phyloP scores from a whole-genome alignment of 768 basidiomycete species.

The Phlebiopsis flavidoalba region DNA sequence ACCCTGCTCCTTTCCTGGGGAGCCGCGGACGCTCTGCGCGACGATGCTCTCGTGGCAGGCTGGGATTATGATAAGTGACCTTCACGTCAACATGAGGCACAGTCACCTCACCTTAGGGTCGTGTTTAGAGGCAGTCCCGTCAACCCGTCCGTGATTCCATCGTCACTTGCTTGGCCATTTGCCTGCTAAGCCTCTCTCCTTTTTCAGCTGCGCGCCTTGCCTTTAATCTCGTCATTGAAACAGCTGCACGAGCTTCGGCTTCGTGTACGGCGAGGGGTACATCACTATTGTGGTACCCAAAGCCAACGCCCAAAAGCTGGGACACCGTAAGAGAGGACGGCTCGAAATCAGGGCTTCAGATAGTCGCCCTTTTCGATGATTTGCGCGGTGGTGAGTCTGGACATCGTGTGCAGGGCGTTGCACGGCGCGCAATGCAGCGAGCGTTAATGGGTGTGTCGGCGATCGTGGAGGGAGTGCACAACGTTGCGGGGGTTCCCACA shows the following conservation, averaged over 20 bases:
- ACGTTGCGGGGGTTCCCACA: slow-evolving; percentile 10
- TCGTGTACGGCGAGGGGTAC: slow-evolving; percentile 72
- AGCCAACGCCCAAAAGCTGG: slow-evolving; percentile 71
- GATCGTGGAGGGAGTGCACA: slow-evolving; percentile 14
- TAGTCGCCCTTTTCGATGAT: slow-evolving; percentile 73
- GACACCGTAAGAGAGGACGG: slow-evolving; percentile 69
- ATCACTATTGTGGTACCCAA: slow-evolving; percentile 72
- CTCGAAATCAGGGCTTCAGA: slow-evolving; percentile 73
- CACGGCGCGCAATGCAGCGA: slow-evolving; percentile 10
- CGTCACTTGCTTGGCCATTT: slow-evolving; percentile 74
- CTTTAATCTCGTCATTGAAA: slow-evolving; percentile 75
- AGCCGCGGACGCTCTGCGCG: slow-evolving; percentile 58
- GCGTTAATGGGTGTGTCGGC: not conserved
- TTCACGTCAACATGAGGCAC: slow-evolving; percentile 4
- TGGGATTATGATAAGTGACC: slow-evolving; percentile 18
- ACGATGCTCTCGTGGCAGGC: slow-evolving; percentile 43
- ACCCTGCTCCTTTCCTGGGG: slow-evolving; percentile 39
- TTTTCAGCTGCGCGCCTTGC: slow-evolving; percentile 53
- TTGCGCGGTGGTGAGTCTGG: slow-evolving; percentile 73
- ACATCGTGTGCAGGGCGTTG: slow-evolving; percentile 42
- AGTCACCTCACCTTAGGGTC: slow-evolving; percentile 35
- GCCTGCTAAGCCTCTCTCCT: slow-evolving; percentile 54
- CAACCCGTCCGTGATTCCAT: slow-evolving; percentile 78
- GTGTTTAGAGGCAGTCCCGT: slow-evolving; percentile 65
- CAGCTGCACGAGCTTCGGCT: slow-evolving; percentile 68